Evolutionary conservation across 306 rosid species (phyloP), one percentile per base, ranked within the genome.

Genomic region (Mimosa bimucronata): DNA sequence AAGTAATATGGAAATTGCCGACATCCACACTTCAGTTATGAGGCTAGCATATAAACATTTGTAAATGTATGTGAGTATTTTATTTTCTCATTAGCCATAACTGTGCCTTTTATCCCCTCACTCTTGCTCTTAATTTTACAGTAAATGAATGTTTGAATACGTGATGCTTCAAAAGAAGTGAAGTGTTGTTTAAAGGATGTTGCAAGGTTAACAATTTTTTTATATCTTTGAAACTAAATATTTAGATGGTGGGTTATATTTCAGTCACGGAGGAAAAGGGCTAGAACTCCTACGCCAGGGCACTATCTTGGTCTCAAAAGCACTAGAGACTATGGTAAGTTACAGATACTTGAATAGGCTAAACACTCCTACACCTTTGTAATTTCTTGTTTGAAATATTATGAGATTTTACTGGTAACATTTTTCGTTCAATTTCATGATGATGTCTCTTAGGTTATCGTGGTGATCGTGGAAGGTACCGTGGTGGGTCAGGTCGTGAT

Each of bases 231-330:
- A 71, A 77, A 73, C 58, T 40, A 29, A 80, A 83, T 74, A 81
- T 65, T 82, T 75, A 82, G 82, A 68, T 74, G 68, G 74, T 80
- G 16, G 69, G 30, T 78, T 66, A 79, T 84, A 58, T 92, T 94
- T 78, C 98, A 96, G 99, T 96, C 99, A n/a, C 90, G 98, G 72
- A 93, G 99, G 85, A 96, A 91, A 84, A 88, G 97, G 48, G 76
- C 97, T 48, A 96, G 99, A 82, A 93, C 99, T 79, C 99, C 98
- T 12, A 96, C 99, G 4, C 99, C 99, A 6, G 99, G 99, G 38
- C 98, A 96, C 80, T 96, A 96, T 83, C 97, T 96, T 60, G 99
- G 99, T 68, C 77, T 93, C 84, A 96, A 96, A 85, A 96, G 81
- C 83, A 87, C 97, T 11, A 89, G 97, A 85, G 99, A 93, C 83